Evolutionary conservation across 768 basidiomycete species (phyloP), one percentile per base, ranked within the genome.

Genomic region (Lactarius tabidus): DNA sequence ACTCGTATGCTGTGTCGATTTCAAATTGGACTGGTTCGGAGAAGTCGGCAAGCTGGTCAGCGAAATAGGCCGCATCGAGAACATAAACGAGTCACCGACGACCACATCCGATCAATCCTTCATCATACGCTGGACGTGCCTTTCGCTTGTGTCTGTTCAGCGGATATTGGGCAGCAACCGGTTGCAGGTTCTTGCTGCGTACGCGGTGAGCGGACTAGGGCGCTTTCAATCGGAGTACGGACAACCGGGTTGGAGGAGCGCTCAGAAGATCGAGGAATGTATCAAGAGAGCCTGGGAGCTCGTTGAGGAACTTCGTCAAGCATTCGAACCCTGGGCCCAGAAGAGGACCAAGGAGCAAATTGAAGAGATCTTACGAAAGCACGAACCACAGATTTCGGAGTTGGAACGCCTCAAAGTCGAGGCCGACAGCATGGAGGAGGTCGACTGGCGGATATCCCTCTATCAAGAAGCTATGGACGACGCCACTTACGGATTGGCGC

Each of bases 41-140:
- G 54, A 62, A 2, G 38, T 55, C 9, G 43, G 33, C 6, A 36
- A 45, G 29, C 0, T 56, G 5, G 43, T 62, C 26, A 48, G 55
- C 55, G 62, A 45, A 36, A 23, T 63, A 28, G 62, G 45, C 14
- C 17, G 26, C 9, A 36, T 53, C 17, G 33, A 48, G 29, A 1
- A 18, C 1, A n/a, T 41, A 23, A 35, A n/a, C 9, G 33, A n/a
- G 26, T 14, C 33, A 9, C 41, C 43, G 7, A 35, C 31, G 26
- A 33, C 15, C 26, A 18, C 29, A 29, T 36, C 54, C 2, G 28
- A 63, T 39, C 33, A 17, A 18, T 36, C 43, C 17, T 57, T 57
- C 55, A 36, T 39, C 12, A 12, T 43, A 20, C 61, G 54, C n/a
- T 56, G 61, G 54, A 57, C 62, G 12, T 63, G 62, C 45, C 55